phyloP scores from a whole-genome alignment of 2,329 filamentous ascomycete species.

The Claviceps pusilla region DNA sequence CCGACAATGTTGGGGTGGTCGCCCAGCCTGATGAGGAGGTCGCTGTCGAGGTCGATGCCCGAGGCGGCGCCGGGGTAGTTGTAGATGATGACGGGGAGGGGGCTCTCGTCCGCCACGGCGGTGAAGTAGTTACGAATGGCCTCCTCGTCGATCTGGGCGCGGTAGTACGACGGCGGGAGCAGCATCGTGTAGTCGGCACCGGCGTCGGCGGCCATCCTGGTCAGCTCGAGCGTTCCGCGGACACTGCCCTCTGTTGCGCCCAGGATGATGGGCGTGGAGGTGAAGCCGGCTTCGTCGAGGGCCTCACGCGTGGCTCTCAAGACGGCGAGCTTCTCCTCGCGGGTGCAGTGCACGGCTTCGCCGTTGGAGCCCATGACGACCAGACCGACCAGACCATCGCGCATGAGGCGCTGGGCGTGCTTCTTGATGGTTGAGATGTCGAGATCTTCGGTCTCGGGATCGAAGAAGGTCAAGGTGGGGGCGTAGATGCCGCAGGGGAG shows the following conservation, averaged over 20 bases:
- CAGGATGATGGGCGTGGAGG: slow-evolving; percentile 62
- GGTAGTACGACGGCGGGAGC: slow-evolving; percentile 74
- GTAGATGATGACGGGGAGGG: slow-evolving; percentile 70
- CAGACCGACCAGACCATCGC: slow-evolving; percentile 64
- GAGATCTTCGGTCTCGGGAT: slow-evolving; percentile 68
- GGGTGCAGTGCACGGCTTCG: slow-evolving; percentile 72
- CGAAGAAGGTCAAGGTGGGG: slow-evolving; percentile 83
- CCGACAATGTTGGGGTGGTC: slow-evolving; percentile 73
- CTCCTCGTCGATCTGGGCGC: slow-evolving; percentile 57
- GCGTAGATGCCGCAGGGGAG: slow-evolving; percentile 75
- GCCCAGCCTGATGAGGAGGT: slow-evolving; percentile 66
- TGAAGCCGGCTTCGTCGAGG: slow-evolving; percentile 65
- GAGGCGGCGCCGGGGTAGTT: slow-evolving; percentile 82
- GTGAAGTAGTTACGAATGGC: slow-evolving; percentile 60
- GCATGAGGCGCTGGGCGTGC: slow-evolving; percentile 63
- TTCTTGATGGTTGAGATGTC: slow-evolving; percentile 66
- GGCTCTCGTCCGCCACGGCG: slow-evolving; percentile 58
- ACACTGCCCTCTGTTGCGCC: slow-evolving; percentile 73
- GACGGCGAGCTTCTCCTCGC: slow-evolving; percentile 60
- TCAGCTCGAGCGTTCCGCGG: slow-evolving; percentile 62
- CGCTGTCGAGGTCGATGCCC: slow-evolving; percentile 80
- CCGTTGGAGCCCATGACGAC: slow-evolving; percentile 85
- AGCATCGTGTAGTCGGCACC: slow-evolving; percentile 71
- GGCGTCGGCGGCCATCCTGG: slow-evolving; percentile 47
- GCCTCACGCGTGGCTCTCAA: slow-evolving; percentile 68